Base-by-base conservation (phyloP, 371 early-diverging fungal genomes). In the Mucor lusitanicus region DNA sequence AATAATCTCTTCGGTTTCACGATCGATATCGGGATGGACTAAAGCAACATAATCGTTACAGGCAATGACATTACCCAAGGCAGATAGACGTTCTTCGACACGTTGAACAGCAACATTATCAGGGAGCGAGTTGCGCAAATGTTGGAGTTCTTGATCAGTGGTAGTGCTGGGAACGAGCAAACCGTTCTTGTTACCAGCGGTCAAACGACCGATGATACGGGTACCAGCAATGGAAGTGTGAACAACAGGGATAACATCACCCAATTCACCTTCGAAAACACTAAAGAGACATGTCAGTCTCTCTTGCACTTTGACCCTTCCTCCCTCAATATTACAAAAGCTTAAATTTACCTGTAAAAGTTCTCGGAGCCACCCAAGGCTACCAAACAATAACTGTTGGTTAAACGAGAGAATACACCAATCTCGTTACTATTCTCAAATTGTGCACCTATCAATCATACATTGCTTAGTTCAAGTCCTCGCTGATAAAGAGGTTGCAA, bases 41-140 rank as follows among this genome's bases (percentile, higher is more conserved):
- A 99, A 81, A n/a, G 99, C 99, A 56, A 97, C 97, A 75, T 99
- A 95, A 79, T 99, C 99, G 79, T 99, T 99, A 88, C 99, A 99
- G 12, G 99, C 95, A 82, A 99, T 96, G 30, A 99, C 98, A 80
- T 99, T 99, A 66, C 99, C 99, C 33, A 99, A 85, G 6, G 99
- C 99, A 39, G 99, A 99, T 23, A 99, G 85, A 59, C 99, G 91
- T 85, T 99, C 99, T 75, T 99, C 99, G 12, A 99, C 93, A 64
- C 99, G 90, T 81, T 97, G 97, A 67, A 99, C 96, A 32, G 89
- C 90, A 19, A 99, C 94, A 37, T 86, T 77, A 35, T 99, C 99
- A 12, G 99, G 99, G 11, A 99, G 87, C 21, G 97, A 92, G 84
- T 99, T 99, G 66, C 99, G 90, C 57, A 99, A 80, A 76, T 99